Conservation (phyloP, 2,329 filamentous ascomycete genomes). For the Ophiostoma tasmaniense region DNA sequence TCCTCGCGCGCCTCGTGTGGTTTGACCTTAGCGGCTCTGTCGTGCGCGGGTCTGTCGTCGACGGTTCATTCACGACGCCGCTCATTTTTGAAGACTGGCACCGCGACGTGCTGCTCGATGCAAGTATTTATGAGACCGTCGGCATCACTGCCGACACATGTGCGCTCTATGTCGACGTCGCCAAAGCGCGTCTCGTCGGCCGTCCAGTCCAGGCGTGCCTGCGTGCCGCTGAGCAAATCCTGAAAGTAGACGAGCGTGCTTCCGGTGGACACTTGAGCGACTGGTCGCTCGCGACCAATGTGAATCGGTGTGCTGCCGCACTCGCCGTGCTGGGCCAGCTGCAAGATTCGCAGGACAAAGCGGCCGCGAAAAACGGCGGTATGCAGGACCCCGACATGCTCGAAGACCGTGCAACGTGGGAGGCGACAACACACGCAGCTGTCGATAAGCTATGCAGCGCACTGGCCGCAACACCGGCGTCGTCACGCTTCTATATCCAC, state of each 20-base stretch:
- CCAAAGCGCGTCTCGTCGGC: conserved; percentile 21
- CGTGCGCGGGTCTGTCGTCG: conserved; percentile 14
- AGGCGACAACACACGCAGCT: conserved; percentile 23
- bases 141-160: conserved; percentile 33
- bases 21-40: conserved; percentile 32
- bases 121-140: conserved; percentile 30
- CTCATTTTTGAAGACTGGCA: conserved; percentile 36
- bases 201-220: conserved; percentile 21
- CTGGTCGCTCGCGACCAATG: conserved; percentile 25
- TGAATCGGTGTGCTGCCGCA: conserved; percentile 30
- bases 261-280: conserved; percentile 9
- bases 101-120: conserved; percentile 28
- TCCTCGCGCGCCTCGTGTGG: conserved; percentile 34
- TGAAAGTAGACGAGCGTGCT: conserved; percentile 16
- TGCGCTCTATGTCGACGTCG: conserved; percentile 29
- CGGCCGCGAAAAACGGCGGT: not conserved
- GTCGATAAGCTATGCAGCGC: conserved; percentile 31
- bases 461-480: conserved; percentile 26
- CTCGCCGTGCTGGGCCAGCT: conserved; percentile 25
- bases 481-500: conserved; percentile 33
- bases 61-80: not conserved
- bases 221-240: conserved; percentile 25
- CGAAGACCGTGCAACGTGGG: conserved; percentile 5
- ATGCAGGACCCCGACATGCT: not conserved
- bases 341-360: conserved; percentile 1